Evolutionary conservation across 2,329 filamentous ascomycete species (phyloP).

Genomic region (Colletotrichum noveboracense): DNA sequence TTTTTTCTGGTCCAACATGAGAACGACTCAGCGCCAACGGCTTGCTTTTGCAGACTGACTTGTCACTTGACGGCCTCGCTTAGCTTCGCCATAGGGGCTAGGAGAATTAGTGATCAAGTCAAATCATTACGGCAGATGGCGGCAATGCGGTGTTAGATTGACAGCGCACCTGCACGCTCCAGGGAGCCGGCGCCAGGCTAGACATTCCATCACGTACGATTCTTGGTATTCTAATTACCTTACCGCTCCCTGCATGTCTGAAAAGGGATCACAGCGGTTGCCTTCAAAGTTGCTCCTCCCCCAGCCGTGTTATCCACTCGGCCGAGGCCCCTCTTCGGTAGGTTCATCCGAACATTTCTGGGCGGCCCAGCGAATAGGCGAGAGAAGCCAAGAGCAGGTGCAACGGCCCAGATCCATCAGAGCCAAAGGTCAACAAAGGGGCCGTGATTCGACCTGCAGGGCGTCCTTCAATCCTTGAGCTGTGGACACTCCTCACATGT

Average conservation of each 20-base stretch:
- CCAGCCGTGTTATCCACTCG: not conserved
- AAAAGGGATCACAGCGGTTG: not conserved
- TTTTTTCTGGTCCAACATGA: not conserved
- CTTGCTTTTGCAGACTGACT: not conserved
- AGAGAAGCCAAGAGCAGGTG: not conserved
- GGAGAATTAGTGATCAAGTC: not conserved
- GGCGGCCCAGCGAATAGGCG: not conserved
- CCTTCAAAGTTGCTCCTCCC: not conserved
- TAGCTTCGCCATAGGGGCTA: not conserved
- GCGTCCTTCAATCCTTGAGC: not conserved
- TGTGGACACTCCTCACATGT: not conserved
- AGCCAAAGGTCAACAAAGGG: not conserved
- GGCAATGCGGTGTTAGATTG: not conserved
- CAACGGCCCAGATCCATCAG: not conserved
- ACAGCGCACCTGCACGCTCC: not conserved
- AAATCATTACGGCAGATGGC: not conserved
- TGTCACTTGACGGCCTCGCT: not conserved
- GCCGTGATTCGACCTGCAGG: not conserved
- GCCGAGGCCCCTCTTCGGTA: not conserved
- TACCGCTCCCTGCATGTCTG: not conserved
- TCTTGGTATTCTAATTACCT: not conserved
- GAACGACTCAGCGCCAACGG: not conserved
- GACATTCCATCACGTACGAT: not conserved
- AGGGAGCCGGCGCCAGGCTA: not conserved
- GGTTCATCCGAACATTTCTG: conserved; percentile 4